Percentiles rank a stretch among this genome's conserved stretches.
phyloP scores from a whole-genome alignment of 176 grass and related monocot genomes.

The Zizania latifolia region DNA sequence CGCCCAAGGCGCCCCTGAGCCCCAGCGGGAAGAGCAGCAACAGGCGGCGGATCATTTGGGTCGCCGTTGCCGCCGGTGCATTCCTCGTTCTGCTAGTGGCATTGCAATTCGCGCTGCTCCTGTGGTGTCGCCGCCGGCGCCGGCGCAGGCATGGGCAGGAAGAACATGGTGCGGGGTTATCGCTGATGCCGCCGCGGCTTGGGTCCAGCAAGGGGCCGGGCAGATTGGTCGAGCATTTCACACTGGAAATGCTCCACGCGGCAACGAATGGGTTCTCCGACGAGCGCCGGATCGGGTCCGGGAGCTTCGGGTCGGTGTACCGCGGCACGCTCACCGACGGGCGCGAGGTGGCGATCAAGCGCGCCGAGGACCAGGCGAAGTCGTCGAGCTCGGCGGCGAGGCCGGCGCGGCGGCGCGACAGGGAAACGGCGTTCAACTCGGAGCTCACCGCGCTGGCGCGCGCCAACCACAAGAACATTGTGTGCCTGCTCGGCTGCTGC shows the following conservation, averaged over 20 bases:
- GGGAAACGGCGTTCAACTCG: constrained; percentile 69
- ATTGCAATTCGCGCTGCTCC: constrained; percentile 10
- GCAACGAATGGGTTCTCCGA: constrained; percentile 66
- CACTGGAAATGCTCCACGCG: constrained; percentile 35
- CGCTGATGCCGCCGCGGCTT: background rate
- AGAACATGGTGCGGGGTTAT: background rate
- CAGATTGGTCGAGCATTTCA: constrained; percentile 53
- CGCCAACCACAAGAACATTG: constrained; percentile 90
- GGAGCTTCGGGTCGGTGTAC: constrained; percentile 94
- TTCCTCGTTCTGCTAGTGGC: constrained; percentile 23
- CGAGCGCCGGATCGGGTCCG: constrained; percentile 53
- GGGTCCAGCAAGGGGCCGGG: constrained; percentile 39
- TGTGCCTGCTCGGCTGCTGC: constrained; percentile 82
- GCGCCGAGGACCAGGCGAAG: constrained; percentile 38
- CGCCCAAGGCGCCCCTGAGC: background rate
- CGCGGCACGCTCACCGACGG: constrained; percentile 53
- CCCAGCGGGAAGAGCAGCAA: background rate
- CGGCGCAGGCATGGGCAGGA: background rate
- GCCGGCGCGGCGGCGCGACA: constrained; percentile 46
- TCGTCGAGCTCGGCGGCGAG: constrained; percentile 40
- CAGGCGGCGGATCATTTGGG: constrained; percentile 14
- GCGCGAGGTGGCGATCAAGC: constrained; percentile 74
- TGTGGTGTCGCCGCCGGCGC: constrained; percentile 20
- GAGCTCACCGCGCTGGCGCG: constrained; percentile 77
- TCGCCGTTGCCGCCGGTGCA: constrained; percentile 11